Evolutionary conservation across 2,329 filamentous ascomycete species (phyloP), one percentile per base, ranked within the genome.

Genomic region (Didymella pinodella): DNA sequence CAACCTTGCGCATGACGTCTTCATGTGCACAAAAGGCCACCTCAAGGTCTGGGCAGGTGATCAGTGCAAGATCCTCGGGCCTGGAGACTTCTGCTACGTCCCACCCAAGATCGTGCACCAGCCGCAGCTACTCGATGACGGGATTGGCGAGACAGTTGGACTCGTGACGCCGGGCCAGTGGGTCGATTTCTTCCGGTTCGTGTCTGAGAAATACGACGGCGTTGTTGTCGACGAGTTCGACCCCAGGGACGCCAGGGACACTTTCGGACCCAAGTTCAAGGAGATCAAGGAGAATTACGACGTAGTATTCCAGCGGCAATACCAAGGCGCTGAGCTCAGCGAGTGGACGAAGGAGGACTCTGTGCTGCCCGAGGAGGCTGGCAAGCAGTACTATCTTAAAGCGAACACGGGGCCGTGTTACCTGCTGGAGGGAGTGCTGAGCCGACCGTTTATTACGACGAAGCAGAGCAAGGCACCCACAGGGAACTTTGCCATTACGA

Each of bases 171-270:
- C 65, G 12, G 65, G 65, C 5, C 58, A 64, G 8, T 68, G 64
- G 65, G 63, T 68, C 3, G 64, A 68, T 32, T 68, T 68, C 51
- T 68, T 68, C 51, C 62, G 64, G 1, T 64, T 65, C 25, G 63
- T 68, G 4, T 44, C 57, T 2, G 64, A 68, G 18, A 53, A 51
- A 2, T 68, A 68, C 38, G 57, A 62, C 14, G 65, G 65, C 43
- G 59, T 68, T n/a, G 38, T 68, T 6, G 63, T 47, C 4, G 52
- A 66, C 14, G 65, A 68, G 40, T 59, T 58, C 32, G 65, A 68
- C 44, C 22, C 46, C 12, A 53, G 65, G 12, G 61, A 63, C 25
- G 50, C 63, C 1, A 47, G 57, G 1, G 52, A 60, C 7, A 55
- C 61, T 0, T 57, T 68, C 34, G 61, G 61, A 7, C 63, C 62